A percentile compares a stretch with the other conserved stretches of the same genome.
Evolutionary conservation across 768 basidiomycete species (phyloP).

Genomic region (Suillus lakei): DNA sequence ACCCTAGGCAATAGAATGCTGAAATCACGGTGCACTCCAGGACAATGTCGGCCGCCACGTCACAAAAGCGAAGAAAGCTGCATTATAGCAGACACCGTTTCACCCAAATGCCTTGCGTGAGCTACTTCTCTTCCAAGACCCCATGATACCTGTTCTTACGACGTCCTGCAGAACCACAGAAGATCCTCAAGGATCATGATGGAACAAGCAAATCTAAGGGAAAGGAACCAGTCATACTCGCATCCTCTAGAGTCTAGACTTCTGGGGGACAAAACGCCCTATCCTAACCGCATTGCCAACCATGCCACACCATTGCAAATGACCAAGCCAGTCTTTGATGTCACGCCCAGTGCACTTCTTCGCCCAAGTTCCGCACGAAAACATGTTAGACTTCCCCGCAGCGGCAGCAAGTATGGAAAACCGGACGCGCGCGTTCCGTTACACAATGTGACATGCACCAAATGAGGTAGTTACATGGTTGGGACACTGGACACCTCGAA

Average conservation of each 20-base stretch:
- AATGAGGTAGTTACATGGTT: no score
- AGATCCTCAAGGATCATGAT: background rate
- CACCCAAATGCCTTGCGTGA: slow-evolving; percentile 35
- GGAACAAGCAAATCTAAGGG: slow-evolving; percentile 20
- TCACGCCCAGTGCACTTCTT: slow-evolving; percentile 35
- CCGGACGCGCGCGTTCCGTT: no score
- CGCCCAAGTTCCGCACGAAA: slow-evolving; percentile 74
- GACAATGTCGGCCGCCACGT: slow-evolving; percentile 53
- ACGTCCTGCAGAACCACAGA: background rate
- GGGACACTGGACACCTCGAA: no score
- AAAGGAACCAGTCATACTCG: slow-evolving; percentile 22
- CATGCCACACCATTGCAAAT: slow-evolving; percentile 19
- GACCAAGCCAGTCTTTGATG: slow-evolving; percentile 34
- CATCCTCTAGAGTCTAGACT: slow-evolving; percentile 50
- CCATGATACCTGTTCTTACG: background rate
- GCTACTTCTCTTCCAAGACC: background rate
- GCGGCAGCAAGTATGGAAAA: slow-evolving; percentile 49
- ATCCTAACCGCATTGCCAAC: slow-evolving; percentile 59
- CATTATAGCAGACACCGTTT: slow-evolving; percentile 40
- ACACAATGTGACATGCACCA: no score
- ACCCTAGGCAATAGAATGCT: slow-evolving; percentile 58
- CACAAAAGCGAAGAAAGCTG: slow-evolving; percentile 50
- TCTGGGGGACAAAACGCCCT: slow-evolving; percentile 77
- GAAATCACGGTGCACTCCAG: slow-evolving; percentile 44
- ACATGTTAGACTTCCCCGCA: slow-evolving; percentile 60